Conservation (phyloP, 768 basidiomycete species). For the Leucogyrophana mollusca region DNA sequence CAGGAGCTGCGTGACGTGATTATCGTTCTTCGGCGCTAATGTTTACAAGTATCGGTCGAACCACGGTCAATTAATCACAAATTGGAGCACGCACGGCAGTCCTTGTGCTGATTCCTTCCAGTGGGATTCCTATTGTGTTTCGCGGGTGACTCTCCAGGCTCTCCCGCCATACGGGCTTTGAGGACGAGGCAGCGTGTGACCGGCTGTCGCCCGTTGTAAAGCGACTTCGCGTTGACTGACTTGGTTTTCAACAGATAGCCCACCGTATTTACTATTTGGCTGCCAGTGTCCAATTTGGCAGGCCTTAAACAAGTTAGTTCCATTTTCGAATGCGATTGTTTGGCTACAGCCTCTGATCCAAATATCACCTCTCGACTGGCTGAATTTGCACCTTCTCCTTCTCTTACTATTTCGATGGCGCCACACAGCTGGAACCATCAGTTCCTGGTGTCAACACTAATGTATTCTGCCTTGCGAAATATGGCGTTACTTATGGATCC, state of each 20-base stretch:
- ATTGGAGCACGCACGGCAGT: conserved; percentile 23
- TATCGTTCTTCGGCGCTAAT: conserved; percentile 23
- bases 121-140: conserved; percentile 18
- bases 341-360: not conserved
- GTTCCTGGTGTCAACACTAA: too few species aligned
- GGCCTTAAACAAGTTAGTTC: not conserved
- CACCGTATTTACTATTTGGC: too few species aligned
- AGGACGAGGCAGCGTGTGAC: conserved; percentile 1
- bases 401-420: too few species aligned
- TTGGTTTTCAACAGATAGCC: too few species aligned
- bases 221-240: too few species aligned
- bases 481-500: too few species aligned
- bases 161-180: conserved; percentile 17
- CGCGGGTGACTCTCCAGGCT: not conserved
- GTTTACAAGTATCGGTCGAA: not conserved
- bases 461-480: too few species aligned
- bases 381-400: too few species aligned
- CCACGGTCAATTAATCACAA: not conserved
- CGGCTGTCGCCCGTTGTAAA: too few species aligned
- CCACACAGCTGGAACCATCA: too few species aligned
- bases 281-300: not conserved
- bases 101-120: conserved; percentile 29
- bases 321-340: not conserved
- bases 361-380: too few species aligned
- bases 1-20: conserved; percentile 13